Base-by-base conservation (phyloP, 2,329 filamentous ascomycete genomes). In the Aspergillus chevalieri region DNA sequence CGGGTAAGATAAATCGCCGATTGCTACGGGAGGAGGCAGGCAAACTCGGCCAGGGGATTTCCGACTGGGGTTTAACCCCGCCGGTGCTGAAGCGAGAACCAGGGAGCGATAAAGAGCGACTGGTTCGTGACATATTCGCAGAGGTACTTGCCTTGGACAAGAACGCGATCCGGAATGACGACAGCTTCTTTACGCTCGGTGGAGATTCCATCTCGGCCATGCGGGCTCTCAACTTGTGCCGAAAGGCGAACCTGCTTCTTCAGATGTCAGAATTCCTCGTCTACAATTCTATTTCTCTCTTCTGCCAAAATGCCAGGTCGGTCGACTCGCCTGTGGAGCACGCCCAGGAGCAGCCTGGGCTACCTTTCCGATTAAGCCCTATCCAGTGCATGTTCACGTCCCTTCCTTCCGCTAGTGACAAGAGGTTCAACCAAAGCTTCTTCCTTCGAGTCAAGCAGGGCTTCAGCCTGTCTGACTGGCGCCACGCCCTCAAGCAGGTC, bases 1-100 rank as follows among this genome's bases (percentile, higher is more conserved):
- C 53, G 17, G 57, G 59, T 10, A 62, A 62, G 50, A 48, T 46
- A 12, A 58, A 61, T 47, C 54, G 57, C 17, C 17, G 17, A 17
- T 17, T 17, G 17, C 17, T 17, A 17, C 17, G 17, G 17, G 17
- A 17, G 17, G 17, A 17, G 2, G 17, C 17, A 17, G 17, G 17
- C 17, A 17, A 17, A 17, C 17, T 17, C 17, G 17, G 17, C 17
- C 17, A 17, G 17, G 17, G 17, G 17, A 17, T 17, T 17, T 17
- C 17, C 17, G 2, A 17, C 17, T 17, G 17, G 17, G 17, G 17
- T 17, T 17, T 17, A 17, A 17, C 17, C 17, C 17, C 17, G 2
- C 17, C 17, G 2, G 17, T 17, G 17, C 17, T 17, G 17, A 17
- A 17, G 17, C 17, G 17, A 2, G 17, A 36, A 10, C 6, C 17